These are phyloP conservation scores for Salix brachista DNA, from an alignment of 345 rosid species.

Conservation along the genomic window DNA sequence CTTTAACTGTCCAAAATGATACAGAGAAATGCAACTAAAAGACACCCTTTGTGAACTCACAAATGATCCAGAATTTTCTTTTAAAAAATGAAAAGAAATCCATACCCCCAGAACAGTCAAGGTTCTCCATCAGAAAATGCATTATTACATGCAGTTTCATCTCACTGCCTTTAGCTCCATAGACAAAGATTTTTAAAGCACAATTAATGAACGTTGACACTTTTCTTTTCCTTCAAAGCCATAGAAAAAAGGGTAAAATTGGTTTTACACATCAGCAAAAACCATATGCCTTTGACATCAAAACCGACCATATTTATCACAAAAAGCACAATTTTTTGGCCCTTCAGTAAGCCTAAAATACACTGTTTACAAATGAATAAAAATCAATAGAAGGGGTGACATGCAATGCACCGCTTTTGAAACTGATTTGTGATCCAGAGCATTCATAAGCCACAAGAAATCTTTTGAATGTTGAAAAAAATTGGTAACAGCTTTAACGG, in stretches of 20 bases:
- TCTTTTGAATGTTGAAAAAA: not conserved
- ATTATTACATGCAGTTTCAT: not conserved
- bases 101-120: not conserved
- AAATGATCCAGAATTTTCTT: not conserved
- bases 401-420: not conserved
- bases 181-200: not conserved
- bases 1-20: not conserved
- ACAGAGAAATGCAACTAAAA: not conserved
- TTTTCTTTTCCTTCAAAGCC: not conserved
- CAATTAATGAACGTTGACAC: not conserved
- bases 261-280: not conserved
- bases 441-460: not conserved
- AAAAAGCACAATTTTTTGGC: not conserved
- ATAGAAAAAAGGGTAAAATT: not conserved
- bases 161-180: not conserved
- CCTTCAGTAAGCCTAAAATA: not conserved
- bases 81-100: not conserved
- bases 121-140: not conserved
- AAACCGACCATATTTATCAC: not conserved
- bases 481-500: not conserved
- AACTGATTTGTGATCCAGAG: not conserved
- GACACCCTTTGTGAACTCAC: not conserved
- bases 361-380: not conserved
- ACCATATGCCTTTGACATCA: not conserved
- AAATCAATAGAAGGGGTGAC: not conserved